These are phyloP conservation scores for Pyrus betulifolia DNA, from an alignment of 306 rosid species.

Conservation along the genomic window DNA sequence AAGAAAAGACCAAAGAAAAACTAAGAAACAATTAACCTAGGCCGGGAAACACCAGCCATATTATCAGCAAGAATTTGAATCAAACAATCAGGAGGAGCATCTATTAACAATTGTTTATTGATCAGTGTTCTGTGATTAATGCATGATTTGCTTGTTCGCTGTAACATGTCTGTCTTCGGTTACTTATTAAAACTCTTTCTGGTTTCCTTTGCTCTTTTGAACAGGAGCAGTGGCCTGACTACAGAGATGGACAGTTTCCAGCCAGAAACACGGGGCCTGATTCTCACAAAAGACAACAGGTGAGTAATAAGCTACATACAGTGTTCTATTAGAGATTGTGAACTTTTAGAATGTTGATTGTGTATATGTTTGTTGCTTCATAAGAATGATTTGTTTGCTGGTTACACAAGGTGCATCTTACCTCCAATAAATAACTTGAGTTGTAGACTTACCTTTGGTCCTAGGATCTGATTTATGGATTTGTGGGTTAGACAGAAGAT, in stretches of 20 bases:
- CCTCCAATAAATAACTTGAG: not conserved
- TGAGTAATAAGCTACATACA: constrained; percentile 19
- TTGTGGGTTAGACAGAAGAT: not conserved
- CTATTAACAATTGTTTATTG: not conserved
- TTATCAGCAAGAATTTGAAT: not conserved
- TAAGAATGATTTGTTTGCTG: not conserved
- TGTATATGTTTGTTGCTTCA: constrained; percentile 1
- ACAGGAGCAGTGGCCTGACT: constrained; percentile 75
- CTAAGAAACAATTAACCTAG: not conserved
- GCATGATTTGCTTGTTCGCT: not conserved
- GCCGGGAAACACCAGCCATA: not conserved
- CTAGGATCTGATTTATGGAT: not conserved
- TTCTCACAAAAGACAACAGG: constrained; percentile 63
- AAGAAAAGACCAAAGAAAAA: no score
- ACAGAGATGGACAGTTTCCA: constrained; percentile 56
- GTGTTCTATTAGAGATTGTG: not conserved
- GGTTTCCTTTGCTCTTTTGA: constrained; percentile 12
- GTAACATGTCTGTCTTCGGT: not conserved
- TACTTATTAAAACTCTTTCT: not conserved
- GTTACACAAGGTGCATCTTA: not conserved
- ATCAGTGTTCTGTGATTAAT: not conserved
- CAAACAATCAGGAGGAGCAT: not conserved
- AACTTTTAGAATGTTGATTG: not conserved
- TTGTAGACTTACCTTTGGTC: not conserved
- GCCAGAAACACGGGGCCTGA: constrained; percentile 55